Conservation (phyloP, 2,329 filamentous ascomycete species). For the Beauveria australis region DNA sequence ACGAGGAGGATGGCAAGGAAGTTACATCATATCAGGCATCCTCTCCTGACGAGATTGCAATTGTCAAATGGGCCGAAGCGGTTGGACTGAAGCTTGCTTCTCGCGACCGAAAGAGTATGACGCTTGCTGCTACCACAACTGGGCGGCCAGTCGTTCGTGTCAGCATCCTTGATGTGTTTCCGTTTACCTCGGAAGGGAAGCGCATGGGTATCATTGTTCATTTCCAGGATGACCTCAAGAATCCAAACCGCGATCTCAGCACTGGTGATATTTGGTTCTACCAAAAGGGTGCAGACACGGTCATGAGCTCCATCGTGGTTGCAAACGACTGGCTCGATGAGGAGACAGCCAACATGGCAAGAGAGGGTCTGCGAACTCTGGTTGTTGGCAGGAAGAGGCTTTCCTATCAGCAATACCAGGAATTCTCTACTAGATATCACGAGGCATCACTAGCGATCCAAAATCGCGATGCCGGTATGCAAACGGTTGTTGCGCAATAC, state of each 20-base stretch:
- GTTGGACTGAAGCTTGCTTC: conserved; percentile 79
- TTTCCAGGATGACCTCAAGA: conserved; percentile 54
- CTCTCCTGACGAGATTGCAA: conserved; percentile 95
- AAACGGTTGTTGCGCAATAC: conserved; percentile 67
- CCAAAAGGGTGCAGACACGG: conserved; percentile 95
- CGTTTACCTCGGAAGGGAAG: conserved; percentile 96
- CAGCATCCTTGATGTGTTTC: conserved; percentile 86
- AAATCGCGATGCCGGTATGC: conserved; percentile 74
- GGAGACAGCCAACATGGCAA: conserved; percentile 98
- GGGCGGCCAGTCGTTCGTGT: conserved; percentile 72
- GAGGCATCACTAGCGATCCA: conserved; percentile 74
- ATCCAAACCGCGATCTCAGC: conserved; percentile 40
- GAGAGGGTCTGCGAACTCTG: conserved; percentile 86
- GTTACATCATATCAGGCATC: conserved; percentile 91
- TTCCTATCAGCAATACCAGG: conserved; percentile 67
- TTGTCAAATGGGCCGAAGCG: conserved; percentile 89
- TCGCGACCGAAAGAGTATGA: conserved; percentile 80
- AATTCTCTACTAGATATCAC: conserved; percentile 67
- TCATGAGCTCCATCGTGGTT: conserved; percentile 93
- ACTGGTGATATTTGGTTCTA: conserved; percentile 93
- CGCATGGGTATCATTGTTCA: conserved; percentile 96
- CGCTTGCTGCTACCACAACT: conserved; percentile 67
- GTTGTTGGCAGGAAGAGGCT: conserved; percentile 90
- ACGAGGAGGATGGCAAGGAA: conserved; percentile 69
- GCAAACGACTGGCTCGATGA: conserved; percentile 98